Percentiles rank a stretch among this genome's conserved stretches.
phyloP scores from a whole-genome alignment of 179 eudicot species.

The Camellia oleifera region DNA sequence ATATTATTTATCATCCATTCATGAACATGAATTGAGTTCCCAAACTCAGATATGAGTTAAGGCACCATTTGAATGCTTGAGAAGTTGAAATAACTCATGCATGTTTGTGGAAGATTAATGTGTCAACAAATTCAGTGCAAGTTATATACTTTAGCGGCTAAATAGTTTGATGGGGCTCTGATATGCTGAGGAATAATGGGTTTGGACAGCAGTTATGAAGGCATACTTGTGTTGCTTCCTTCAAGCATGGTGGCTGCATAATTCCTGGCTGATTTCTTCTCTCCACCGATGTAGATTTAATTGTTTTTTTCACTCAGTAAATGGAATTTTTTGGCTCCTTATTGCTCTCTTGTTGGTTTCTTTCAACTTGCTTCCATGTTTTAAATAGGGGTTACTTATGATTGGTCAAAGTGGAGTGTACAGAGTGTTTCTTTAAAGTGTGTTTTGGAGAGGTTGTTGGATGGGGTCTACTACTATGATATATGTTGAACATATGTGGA shows the following conservation, averaged over 20 bases:
- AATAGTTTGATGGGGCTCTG: slow-evolving; percentile 14
- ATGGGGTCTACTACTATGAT: slow-evolving; percentile 13
- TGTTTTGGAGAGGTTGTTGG: slow-evolving; percentile 6
- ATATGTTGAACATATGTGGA: background rate
- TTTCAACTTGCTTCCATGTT: slow-evolving; percentile 1
- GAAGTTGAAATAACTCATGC: too few species aligned
- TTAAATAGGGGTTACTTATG: slow-evolving; percentile 12
- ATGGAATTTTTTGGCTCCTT: background rate
- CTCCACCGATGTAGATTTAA: background rate
- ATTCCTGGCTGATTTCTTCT: slow-evolving; percentile 16
- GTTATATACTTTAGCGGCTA: too few species aligned
- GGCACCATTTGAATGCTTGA: too few species aligned
- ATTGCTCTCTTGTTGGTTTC: slow-evolving; percentile 17
- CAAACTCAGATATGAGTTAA: too few species aligned
- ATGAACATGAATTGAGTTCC: too few species aligned
- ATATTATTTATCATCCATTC: too few species aligned
- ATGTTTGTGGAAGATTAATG: too few species aligned
- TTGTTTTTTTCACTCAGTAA: background rate
- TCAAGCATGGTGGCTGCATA: slow-evolving; percentile 60
- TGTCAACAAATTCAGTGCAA: too few species aligned
- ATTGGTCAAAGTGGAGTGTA: slow-evolving; percentile 14
- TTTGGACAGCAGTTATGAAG: slow-evolving; percentile 56
- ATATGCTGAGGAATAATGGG: slow-evolving; percentile 32
- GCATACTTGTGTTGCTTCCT: slow-evolving; percentile 48
- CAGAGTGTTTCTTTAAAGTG: slow-evolving; percentile 15